Base-by-base conservation (phyloP, 1,284 basidiomycete species). In the Microbotryum saponariae region DNA sequence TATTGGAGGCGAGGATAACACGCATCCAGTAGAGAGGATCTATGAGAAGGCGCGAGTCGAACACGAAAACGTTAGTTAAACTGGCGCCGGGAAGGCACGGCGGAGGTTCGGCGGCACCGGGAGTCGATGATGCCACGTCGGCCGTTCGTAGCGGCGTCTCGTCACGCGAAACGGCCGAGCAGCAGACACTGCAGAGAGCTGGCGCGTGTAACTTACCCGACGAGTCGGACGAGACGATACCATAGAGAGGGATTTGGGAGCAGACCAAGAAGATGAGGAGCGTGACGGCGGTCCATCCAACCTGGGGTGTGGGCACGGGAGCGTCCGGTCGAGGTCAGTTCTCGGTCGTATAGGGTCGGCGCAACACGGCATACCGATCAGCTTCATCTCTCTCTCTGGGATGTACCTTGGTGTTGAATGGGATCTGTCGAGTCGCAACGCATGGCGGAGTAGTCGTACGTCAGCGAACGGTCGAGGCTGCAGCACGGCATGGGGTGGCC, bases 11-110 rank as follows among this genome's bases (percentile, higher is more conserved):
- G 64, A 97, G 84, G 78, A 98, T 97, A 78, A 93, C 93, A 79
- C 94, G 88, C 86, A 97, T 92, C 94, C 94, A 98, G 82, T 94
- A 97, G 55, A 98, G 85, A 16, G 96, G 94, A 79, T 98, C 94
- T 72, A 54, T 29, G n/a, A 33, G 37, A 42, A 42, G 16, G 37
- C 37, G 27, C 51, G 33, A 29, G 51, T 33, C 51, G 33, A 29
- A 29, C n/a, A 18, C 51, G 51, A 16, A 33, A 10, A 6, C 21
- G 21, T 50, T 7, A 29, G 37, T 16, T 18, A 42, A 9, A 50
- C 3, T 50, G 48, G 12, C 51, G 25, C 23, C 14, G n/a, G 10
- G 31, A 12, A 20, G 51, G 31, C 25, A 25, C 48, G 27, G 51
- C 51, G 27, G n/a, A 4, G 31, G 8, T 31, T 18, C 37, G 14